Conservation (phyloP, 768 basidiomycete genomes). For the Saitozyma sp. region DNA sequence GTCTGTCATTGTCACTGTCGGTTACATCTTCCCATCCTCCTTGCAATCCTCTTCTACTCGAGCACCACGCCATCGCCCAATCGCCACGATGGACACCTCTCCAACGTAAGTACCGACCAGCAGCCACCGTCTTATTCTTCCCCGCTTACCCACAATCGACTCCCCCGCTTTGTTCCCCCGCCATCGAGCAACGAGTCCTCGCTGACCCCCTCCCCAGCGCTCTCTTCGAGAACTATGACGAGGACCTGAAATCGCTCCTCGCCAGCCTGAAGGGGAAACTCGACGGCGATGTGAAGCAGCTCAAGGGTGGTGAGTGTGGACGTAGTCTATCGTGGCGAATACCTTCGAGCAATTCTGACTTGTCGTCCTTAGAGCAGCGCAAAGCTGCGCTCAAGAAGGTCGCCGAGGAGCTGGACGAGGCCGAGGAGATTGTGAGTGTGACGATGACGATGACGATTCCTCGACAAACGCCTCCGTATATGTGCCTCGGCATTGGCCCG, state of each 20-base stretch:
- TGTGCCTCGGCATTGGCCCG: neutral
- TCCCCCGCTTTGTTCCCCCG: neutral
- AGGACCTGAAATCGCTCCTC: constrained; percentile 83
- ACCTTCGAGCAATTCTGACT: neutral
- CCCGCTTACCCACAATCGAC: too few species aligned
- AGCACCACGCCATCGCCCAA: too few species aligned
- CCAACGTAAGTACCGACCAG: constrained; percentile 41
- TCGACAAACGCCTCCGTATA: neutral
- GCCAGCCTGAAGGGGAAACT: constrained; percentile 74
- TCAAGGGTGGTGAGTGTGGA: constrained; percentile 64
- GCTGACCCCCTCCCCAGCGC: constrained; percentile 26
- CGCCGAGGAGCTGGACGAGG: constrained; percentile 96
- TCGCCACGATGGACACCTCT: constrained; percentile 48
- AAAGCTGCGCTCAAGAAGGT: constrained; percentile 77
- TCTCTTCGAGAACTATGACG: constrained; percentile 67
- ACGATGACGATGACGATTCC: too few species aligned
- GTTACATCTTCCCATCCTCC: neutral
- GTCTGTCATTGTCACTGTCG: neutral
- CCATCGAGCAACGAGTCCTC: neutral
- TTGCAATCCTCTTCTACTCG: constrained; percentile 2
- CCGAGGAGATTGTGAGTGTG: constrained; percentile 83
- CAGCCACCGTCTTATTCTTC: too few species aligned
- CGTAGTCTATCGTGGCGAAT: too few species aligned
- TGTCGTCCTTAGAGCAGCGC: constrained; percentile 64
- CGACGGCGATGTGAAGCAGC: constrained; percentile 66